Evolutionary conservation across 176 grass and related monocot genomes (phyloP), one percentile per base, ranked within the genome.

Genomic region (Ensete ventricosum): DNA sequence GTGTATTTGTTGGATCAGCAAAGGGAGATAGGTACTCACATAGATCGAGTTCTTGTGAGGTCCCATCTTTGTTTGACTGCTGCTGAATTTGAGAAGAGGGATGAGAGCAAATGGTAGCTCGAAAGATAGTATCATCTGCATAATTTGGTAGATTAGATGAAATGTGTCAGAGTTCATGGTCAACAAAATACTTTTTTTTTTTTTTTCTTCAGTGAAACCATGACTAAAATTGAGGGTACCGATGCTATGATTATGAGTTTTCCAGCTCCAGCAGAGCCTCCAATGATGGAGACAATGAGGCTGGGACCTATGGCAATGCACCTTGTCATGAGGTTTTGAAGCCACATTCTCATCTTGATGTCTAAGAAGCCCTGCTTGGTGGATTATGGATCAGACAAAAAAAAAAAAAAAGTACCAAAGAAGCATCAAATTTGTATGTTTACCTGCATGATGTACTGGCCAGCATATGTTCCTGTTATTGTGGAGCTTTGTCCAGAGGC

Each of bases 361-460:
- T 98, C 85, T 80, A 98, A 50, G 81, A 98, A 98, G 1, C 95
- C 95, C 90, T 98, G 69, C 50, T 58, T 51, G 0, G 3, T 34
- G 11, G 9, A 5, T 48, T 1, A 34, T 8, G 2, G 43, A 43
- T 43, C 34, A 9, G 13, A 14, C 9, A 7, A 67, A 9, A 2
- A 43, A 9, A 43, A 8, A 17, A 22, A 65, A 25, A 11, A 69
- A 23, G 22, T 23, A 23, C 0, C 0, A 23, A 23, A 23, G 22
- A 23, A 23, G 0, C 0, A 23, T 23, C 27, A 69, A 17, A 48
- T 34, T 13, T 9, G 0, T 0, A 49, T 11, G 11, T 70, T 29
- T 87, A 89, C 92, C 92, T 96, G 95, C 90, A 98, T 98, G 78
- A 98, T 92, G 74, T 84, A 98, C 66, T 98, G 95, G 9, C 95